Conservation (phyloP, 2,329 filamentous ascomycete genomes). For the Cercospora sp. region DNA sequence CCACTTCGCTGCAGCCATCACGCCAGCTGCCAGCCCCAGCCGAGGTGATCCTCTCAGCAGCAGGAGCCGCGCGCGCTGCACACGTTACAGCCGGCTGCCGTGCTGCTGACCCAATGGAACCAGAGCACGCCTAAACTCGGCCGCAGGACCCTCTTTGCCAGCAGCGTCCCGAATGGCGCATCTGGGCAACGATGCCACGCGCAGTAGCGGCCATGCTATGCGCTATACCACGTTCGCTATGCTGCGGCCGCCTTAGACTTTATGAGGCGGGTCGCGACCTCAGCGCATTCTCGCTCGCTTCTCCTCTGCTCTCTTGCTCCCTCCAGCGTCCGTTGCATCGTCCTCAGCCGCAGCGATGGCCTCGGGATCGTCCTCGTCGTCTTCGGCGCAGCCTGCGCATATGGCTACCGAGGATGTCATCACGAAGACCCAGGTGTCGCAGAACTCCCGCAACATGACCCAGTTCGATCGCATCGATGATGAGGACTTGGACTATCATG, state of each 20-base stretch:
- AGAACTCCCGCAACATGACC: conserved; percentile 18
- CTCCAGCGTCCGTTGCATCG: not conserved
- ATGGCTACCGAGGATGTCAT: conserved; percentile 26
- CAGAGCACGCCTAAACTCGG: not conserved
- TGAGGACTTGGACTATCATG: conserved; percentile 25
- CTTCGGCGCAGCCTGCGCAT: conserved; percentile 22
- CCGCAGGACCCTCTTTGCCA: not conserved
- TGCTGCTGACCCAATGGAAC: not conserved
- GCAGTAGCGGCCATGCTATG: conserved; percentile 14
- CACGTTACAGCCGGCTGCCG: conserved; percentile 4
- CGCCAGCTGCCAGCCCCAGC: not conserved
- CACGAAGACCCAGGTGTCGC: conserved; percentile 24
- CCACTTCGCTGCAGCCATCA: not conserved
- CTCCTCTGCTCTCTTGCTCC: not conserved
- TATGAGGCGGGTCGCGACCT: not conserved
- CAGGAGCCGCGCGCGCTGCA: not conserved
- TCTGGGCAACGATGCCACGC: conserved; percentile 9
- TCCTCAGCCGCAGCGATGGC: conserved; percentile 5
- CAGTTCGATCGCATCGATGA: conserved; percentile 27
- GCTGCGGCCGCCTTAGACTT: not conserved
- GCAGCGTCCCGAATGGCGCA: conserved; percentile 3
- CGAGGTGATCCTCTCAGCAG: not conserved
- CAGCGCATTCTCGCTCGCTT: not conserved
- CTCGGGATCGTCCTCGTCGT: conserved; percentile 24
- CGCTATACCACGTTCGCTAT: not conserved